Evolutionary conservation across 192 early-diverging fungal species (phyloP).

Genomic region (Irineochytrium annulatum): DNA sequence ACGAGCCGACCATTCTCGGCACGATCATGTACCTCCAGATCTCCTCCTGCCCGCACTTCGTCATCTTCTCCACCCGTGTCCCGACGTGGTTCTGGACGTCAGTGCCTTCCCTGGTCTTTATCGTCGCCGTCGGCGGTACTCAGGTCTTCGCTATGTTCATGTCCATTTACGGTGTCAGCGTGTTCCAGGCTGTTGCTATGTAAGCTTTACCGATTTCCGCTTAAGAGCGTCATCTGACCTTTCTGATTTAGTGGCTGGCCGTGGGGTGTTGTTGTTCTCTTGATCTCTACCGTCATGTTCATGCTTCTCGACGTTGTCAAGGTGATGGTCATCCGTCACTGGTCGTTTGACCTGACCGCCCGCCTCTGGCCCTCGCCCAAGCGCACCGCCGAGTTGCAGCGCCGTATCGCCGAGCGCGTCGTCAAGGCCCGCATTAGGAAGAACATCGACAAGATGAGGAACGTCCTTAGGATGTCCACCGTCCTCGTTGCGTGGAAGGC

Average conservation of each 20-base stretch:
- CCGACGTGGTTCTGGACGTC: constrained; percentile 86
- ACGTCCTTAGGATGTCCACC: constrained; percentile 17
- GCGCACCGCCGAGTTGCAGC: constrained; percentile 57
- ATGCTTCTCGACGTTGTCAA: constrained; percentile 87
- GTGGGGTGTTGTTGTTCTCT: constrained; percentile 67
- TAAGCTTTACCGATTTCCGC: constrained; percentile 7
- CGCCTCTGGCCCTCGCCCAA: constrained; percentile 69
- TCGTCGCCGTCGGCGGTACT: constrained; percentile 77
- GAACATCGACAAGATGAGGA: constrained; percentile 32
- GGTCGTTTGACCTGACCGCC: constrained; percentile 90
- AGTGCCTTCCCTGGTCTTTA: constrained; percentile 74
- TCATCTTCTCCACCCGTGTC: constrained; percentile 92
- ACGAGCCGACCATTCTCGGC: too few relatives aligned
- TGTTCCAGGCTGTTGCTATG: constrained; percentile 30
- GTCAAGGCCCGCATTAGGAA: constrained; percentile 16
- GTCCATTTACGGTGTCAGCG: constrained; percentile 62
- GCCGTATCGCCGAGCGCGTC: constrained; percentile 1
- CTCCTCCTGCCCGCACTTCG: constrained; percentile 90
- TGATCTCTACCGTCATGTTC: constrained; percentile 74
- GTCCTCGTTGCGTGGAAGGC: constrained; percentile 25
- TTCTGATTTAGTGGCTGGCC: constrained; percentile 57
- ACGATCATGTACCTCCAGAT: constrained; percentile 87
- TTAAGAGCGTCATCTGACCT: too few relatives aligned
- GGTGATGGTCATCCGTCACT: constrained; percentile 72
- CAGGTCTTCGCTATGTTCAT: constrained; percentile 92